Conservation (phyloP, 169 alveolate species). For the Plasmodium yoelii region DNA sequence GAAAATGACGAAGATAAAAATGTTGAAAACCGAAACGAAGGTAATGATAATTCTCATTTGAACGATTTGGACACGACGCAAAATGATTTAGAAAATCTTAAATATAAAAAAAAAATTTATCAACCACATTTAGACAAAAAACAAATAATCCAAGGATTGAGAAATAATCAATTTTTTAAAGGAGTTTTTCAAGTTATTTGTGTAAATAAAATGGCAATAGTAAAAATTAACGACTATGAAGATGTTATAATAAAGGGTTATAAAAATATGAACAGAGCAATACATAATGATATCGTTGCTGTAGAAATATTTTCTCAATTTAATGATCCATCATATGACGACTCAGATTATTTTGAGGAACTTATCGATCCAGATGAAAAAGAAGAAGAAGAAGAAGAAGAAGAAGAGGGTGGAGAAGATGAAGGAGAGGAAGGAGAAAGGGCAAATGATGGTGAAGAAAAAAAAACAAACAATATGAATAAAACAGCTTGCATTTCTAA, state of each 20-base stretch:
- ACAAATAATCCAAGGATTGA: slow-evolving; percentile 86
- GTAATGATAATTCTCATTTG: not conserved
- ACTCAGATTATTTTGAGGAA: slow-evolving; percentile 76
- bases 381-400: slow-evolving; percentile 72
- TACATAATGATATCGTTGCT: slow-evolving; percentile 98
- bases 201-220: slow-evolving; percentile 84
- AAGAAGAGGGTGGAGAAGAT: slow-evolving; percentile 46
- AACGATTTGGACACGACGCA: not conserved
- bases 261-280: slow-evolving; percentile 94
- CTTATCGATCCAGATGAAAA: slow-evolving; percentile 68
- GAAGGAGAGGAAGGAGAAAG: slow-evolving; percentile 56
- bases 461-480: not conserved
- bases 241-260: slow-evolving; percentile 90
- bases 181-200: slow-evolving; percentile 90
- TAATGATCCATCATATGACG: slow-evolving; percentile 78
- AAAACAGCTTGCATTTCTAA: slow-evolving; percentile 9
- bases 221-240: slow-evolving; percentile 82
- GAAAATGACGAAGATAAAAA: slow-evolving; percentile 23
- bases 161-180: slow-evolving; percentile 89
- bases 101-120: slow-evolving; percentile 74
- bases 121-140: slow-evolving; percentile 82
- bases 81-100: slow-evolving; percentile 70
- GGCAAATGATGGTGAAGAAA: slow-evolving; percentile 5
- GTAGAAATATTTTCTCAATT: slow-evolving; percentile 91
- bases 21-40: not conserved